Conservation (phyloP, 1,284 basidiomycete species). For the Inonotus obliquus region DNA sequence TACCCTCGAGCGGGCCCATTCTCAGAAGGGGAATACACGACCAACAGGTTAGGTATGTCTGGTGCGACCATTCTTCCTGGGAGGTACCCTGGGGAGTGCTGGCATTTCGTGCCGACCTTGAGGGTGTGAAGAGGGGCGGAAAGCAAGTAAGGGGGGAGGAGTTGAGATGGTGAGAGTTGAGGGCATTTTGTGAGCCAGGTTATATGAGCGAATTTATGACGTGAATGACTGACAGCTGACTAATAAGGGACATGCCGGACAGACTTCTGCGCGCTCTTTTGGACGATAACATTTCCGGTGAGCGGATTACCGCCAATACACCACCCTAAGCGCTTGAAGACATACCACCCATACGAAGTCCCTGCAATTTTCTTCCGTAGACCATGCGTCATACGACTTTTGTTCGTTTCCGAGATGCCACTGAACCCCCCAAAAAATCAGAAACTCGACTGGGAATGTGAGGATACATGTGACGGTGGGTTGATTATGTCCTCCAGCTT, state of each 20-base stretch:
- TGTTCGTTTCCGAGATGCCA: no score
- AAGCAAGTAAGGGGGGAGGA: slow-evolving; percentile 14
- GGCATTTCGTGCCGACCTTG: slow-evolving; percentile 19
- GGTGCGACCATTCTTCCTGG: slow-evolving; percentile 25
- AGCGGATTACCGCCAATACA: no score
- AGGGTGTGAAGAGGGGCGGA: slow-evolving; percentile 17
- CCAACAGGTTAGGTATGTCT: slow-evolving; percentile 21
- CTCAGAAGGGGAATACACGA: no score
- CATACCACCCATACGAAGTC: no score
- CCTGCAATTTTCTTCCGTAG: no score
- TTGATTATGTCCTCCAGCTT: no score
- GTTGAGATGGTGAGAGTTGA: slow-evolving; percentile 20
- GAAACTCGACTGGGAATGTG: no score
- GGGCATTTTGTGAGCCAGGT: slow-evolving; percentile 23
- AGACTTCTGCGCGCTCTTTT: neutral
- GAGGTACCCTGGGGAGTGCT: slow-evolving; percentile 20
- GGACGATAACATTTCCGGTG: neutral
- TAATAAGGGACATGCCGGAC: slow-evolving; percentile 1
- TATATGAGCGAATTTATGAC: neutral
- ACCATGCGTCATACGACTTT: no score
- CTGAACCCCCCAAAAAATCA: no score
- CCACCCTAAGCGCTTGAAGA: no score
- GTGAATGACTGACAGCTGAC: neutral
- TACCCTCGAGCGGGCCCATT: neutral
- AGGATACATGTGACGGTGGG: no score